Evolutionary conservation across 495 filamentous ascomycete genomes (phyloP), one percentile per base, ranked within the genome.

Genomic region (Penicillium canariense): DNA sequence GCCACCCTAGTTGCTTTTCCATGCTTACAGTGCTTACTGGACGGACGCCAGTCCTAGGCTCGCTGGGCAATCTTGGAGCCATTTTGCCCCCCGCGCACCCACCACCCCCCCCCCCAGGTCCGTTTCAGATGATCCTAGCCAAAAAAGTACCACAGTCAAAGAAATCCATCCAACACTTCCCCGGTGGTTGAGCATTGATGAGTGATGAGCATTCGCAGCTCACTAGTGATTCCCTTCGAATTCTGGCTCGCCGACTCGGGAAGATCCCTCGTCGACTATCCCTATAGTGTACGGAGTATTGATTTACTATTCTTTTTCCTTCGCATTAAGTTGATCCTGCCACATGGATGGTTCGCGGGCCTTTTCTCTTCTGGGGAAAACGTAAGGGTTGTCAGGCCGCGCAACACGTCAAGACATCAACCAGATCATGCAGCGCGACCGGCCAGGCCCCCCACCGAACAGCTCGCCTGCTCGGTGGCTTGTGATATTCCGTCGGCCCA

Each of bases 71-170:
- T 27, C 25, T 30, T 26, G 27, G n/a, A 26, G 27, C 43, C 7
- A 18, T 4, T 46, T 9, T 14, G n/a, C 43, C 43, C 43, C 27
- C n/a, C n/a, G n/a, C n/a, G n/a, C n/a, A n/a, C n/a, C n/a, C n/a
- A n/a, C n/a, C n/a, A n/a, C 14, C 26, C 10, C 22, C 7, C 18
- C 39, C 23, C 35, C 49, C 53, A 26, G 46, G 53, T 55, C 55
- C 32, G 60, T 65, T 60, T 62, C 61, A 65, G 59, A 62, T 67
- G 61, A 64, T 61, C 40, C 50, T 39, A 35, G 46, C 52, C 47
- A 46, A 30, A 46, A 30, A 59, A 62, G 55, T 52, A 48, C 59
- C 58, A 61, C 54, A 0, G 30, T 42, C 0, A n/a, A 42, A n/a
- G n/a, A n/a, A n/a, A n/a, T n/a, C n/a, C n/a, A n/a, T n/a, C n/a